Conservation (phyloP, 192 early-diverging fungal species). For the Coemansia sp. region DNA sequence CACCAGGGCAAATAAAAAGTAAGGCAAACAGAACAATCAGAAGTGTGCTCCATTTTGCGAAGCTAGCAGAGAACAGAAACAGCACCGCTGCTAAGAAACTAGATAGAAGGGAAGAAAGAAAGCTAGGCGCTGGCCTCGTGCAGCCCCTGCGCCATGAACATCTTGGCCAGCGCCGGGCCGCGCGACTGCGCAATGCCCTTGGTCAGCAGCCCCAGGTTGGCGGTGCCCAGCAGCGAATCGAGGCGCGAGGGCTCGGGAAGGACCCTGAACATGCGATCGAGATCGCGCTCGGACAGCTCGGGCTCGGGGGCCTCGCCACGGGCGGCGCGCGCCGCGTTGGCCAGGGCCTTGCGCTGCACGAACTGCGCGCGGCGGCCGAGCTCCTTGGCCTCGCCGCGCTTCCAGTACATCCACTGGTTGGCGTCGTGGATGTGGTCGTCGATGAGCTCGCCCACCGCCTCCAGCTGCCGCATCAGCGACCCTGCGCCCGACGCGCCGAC, state of each 20-base stretch:
- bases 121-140: constrained; percentile 42
- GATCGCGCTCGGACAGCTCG: constrained; percentile 69
- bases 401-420: constrained; percentile 94
- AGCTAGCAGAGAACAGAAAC: not conserved
- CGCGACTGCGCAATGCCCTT: constrained; percentile 92
- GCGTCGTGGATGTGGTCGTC: constrained; percentile 92
- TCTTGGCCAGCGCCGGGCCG: constrained; percentile 91
- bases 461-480: constrained; percentile 56
- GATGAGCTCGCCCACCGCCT: constrained; percentile 84
- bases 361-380: constrained; percentile 72
- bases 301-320: constrained; percentile 70
- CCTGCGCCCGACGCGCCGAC: constrained; percentile 19
- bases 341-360: constrained; percentile 63
- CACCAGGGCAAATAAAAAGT: not conserved
- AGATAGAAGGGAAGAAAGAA: not conserved
- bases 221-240: constrained; percentile 84
- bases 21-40: not conserved
- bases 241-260: constrained; percentile 89
- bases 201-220: constrained; percentile 90
- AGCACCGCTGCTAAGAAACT: not conserved
- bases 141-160: constrained; percentile 80
- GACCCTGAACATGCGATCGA: constrained; percentile 63
- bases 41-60: not conserved
- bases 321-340: constrained; percentile 71
- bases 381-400: constrained; percentile 86